Percentiles rank a stretch among this genome's conserved stretches.
These are phyloP conservation scores for Triglochin maritima DNA, from an alignment of 106 monocot genomes.

Conservation along the genomic window DNA sequence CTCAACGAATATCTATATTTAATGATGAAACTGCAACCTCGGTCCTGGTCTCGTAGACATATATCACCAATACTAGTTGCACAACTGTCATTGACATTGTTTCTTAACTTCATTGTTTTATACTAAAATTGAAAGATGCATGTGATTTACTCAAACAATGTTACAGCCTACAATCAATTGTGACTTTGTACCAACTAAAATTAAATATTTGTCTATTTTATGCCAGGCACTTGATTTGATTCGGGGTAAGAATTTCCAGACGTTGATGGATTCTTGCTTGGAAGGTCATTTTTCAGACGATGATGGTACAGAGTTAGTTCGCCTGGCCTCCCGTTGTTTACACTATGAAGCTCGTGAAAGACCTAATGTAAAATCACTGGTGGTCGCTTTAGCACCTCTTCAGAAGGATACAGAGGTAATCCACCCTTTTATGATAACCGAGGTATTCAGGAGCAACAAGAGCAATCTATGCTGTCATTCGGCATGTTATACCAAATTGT, in stretches of 20 bases:
- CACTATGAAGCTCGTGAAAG: conserved; percentile 79
- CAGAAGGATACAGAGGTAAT: conserved; percentile 66
- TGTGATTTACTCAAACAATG: background rate
- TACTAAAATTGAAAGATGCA: background rate
- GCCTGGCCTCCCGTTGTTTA: conserved; percentile 81
- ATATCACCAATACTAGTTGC: too few species aligned
- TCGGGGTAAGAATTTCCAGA: conserved; percentile 69
- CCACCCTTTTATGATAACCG: background rate
- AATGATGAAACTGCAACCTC: too few species aligned
- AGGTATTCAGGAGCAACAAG: too few species aligned
- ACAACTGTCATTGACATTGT: background rate
- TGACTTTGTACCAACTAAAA: background rate
- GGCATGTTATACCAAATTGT: too few species aligned
- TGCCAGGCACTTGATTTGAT: conserved; percentile 88
- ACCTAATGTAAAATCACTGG: conserved; percentile 69
- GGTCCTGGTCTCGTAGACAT: too few species aligned
- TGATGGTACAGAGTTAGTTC: conserved; percentile 80
- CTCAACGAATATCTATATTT: too few species aligned
- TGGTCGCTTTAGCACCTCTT: conserved; percentile 59
- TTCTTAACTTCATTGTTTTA: background rate
- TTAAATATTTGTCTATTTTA: background rate
- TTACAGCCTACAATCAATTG: background rate
- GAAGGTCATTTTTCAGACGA: conserved; percentile 90
- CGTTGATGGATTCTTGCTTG: conserved; percentile 78
- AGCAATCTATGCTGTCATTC: too few species aligned